Conservation (phyloP, 768 basidiomycete species). For the Melanogaster broomeanus region DNA sequence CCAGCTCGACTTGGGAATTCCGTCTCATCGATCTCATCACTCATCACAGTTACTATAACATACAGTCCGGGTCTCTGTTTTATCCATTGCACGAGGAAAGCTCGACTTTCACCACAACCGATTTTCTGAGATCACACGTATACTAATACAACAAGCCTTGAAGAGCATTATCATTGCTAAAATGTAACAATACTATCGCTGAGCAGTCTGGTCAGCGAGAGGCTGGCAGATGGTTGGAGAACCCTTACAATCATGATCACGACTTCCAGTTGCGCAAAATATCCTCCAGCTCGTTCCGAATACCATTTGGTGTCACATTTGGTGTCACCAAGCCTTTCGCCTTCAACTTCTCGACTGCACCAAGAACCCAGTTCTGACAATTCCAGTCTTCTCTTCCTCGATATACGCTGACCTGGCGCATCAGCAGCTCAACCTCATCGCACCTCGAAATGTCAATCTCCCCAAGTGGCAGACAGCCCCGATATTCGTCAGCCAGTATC, state of each 20-base stretch:
- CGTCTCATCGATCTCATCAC: no score
- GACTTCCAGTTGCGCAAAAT: slow-evolving; percentile 24
- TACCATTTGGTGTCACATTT: slow-evolving; percentile 17
- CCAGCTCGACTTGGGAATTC: no score
- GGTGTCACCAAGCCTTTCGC: slow-evolving; percentile 13
- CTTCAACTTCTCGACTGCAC: slow-evolving; percentile 25
- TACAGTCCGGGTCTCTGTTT: no score
- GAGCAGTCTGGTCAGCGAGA: slow-evolving; percentile 3
- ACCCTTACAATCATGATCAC: slow-evolving; percentile 6
- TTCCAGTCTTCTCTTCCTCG: slow-evolving; percentile 34
- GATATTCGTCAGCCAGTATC: slow-evolving; percentile 29
- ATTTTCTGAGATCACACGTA: no score
- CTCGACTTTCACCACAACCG: no score
- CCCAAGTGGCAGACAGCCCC: slow-evolving; percentile 29
- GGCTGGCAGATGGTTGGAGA: neutral
- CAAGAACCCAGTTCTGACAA: slow-evolving; percentile 31
- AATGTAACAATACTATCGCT: no score
- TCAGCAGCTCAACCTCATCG: slow-evolving; percentile 16
- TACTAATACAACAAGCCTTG: no score
- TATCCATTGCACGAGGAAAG: no score
- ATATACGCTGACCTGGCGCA: slow-evolving; percentile 24
- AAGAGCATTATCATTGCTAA: no score
- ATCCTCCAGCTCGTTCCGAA: slow-evolving; percentile 25
- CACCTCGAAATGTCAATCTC: slow-evolving; percentile 15
- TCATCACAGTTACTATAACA: no score